phyloP scores from a whole-genome alignment of 1,139 yeast species.

The Candida tetrigidarum region DNA sequence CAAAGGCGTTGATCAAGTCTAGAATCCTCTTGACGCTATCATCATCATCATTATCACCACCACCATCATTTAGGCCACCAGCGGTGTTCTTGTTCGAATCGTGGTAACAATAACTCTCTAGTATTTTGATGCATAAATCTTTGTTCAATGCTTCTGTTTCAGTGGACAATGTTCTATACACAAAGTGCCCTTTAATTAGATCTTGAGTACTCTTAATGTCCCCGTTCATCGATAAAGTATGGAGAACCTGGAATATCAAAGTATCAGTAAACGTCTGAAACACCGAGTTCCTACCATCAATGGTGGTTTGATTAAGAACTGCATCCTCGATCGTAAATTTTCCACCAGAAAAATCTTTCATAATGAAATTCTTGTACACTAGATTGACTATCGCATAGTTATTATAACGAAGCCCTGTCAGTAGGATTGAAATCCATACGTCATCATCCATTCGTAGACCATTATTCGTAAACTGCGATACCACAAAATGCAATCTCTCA shows the following conservation, averaged over 20 bases:
- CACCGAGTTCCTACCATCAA: conserved; percentile 1
- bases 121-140: conserved; percentile 36
- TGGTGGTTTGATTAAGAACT: conserved; percentile 20
- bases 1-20: conserved; percentile 36
- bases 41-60: conserved; percentile 21
- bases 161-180: conserved; percentile 37
- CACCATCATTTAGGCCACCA: too few relatives aligned
- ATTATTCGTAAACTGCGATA: background rate
- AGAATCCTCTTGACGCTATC: conserved; percentile 25
- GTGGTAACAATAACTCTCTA: conserved; percentile 43
- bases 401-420: conserved; percentile 26
- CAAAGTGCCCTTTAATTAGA: conserved; percentile 41
- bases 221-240: conserved; percentile 39
- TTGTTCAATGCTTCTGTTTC: conserved; percentile 34
- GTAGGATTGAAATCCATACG: conserved; percentile 28
- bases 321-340: conserved; percentile 28
- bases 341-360: conserved; percentile 30
- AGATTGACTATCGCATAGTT: conserved; percentile 32
- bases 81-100: conserved; percentile 19
- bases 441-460: conserved; percentile 19
- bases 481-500: conserved; percentile 1
- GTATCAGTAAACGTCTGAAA: conserved; percentile 21
- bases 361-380: conserved; percentile 33
- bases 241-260: conserved; percentile 30
- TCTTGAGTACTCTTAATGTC: conserved; percentile 40